Evolutionary conservation across 2,329 filamentous ascomycete genomes (phyloP).

Genomic region (Tolypocladium cylindrosporum): DNA sequence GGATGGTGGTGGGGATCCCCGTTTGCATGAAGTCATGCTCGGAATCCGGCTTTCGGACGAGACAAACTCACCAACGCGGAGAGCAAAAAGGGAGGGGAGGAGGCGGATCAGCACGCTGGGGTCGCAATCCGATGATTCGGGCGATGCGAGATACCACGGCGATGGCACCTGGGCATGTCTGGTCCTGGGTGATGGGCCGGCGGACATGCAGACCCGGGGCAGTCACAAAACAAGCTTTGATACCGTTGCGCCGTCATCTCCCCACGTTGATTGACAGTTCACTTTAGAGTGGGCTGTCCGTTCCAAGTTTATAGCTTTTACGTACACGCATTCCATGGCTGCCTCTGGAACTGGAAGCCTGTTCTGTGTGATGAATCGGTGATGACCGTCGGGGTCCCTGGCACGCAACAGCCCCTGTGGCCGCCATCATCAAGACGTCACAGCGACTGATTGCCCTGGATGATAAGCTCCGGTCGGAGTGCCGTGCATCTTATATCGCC

Average conservation of each 20-base stretch:
- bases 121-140: neutral
- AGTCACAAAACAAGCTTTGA: neutral
- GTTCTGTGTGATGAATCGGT: neutral
- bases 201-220: neutral
- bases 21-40: neutral
- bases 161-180: too few relatives aligned
- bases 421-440: neutral
- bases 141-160: neutral
- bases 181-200: neutral
- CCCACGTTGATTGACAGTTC: neutral
- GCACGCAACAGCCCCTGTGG: neutral
- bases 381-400: neutral
- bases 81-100: neutral
- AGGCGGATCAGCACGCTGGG: neutral
- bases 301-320: neutral
- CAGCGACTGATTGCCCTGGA: too few relatives aligned
- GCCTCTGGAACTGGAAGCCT: neutral
- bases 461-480: neutral
- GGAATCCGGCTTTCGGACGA: neutral
- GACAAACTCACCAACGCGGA: neutral
- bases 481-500: neutral
- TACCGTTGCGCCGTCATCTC: neutral
- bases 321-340: neutral
- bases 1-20: neutral
- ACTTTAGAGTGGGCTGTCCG: neutral